Conservation (phyloP, 2,329 filamentous ascomycete species). For the Diplodia corticola region DNA sequence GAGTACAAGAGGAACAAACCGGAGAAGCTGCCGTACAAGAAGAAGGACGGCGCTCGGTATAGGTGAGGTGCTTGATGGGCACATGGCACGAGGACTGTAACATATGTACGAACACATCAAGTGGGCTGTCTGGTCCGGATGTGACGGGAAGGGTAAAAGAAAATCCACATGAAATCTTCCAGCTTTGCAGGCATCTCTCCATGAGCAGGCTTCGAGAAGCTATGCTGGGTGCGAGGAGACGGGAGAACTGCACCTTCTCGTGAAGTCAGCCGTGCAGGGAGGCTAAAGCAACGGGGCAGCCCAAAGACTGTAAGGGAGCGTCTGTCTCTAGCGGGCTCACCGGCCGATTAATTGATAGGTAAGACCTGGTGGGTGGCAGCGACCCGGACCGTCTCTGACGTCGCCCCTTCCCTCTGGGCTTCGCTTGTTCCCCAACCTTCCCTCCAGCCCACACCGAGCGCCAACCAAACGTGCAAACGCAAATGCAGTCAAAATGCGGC, state of each 20-base stretch:
- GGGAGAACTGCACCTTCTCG: background rate
- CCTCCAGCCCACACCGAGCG: background rate
- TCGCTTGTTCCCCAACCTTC: background rate
- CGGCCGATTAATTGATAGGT: background rate
- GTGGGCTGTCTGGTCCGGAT: conserved; percentile 25
- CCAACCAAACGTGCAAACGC: background rate
- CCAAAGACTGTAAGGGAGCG: background rate
- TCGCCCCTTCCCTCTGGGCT: conserved; percentile 10
- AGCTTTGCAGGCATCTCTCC: background rate
- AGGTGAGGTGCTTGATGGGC: conserved; percentile 32
- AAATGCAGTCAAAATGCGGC: background rate
- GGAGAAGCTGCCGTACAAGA: conserved; percentile 65
- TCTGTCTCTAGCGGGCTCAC: background rate
- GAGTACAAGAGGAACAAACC: conserved; percentile 83
- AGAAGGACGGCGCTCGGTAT: conserved; percentile 52
- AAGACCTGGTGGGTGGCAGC: background rate
- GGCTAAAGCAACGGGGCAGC: background rate
- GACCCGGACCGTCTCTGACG: background rate
- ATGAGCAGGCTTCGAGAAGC: background rate
- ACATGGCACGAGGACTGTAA: conserved; percentile 2
- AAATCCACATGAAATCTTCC: background rate
- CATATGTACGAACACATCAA: conserved; percentile 23
- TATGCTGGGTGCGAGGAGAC: background rate
- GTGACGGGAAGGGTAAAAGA: background rate
- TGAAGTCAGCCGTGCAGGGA: background rate